Evolutionary conservation across 345 rosid species (phyloP).

Genomic region (Murraya koenigii): DNA sequence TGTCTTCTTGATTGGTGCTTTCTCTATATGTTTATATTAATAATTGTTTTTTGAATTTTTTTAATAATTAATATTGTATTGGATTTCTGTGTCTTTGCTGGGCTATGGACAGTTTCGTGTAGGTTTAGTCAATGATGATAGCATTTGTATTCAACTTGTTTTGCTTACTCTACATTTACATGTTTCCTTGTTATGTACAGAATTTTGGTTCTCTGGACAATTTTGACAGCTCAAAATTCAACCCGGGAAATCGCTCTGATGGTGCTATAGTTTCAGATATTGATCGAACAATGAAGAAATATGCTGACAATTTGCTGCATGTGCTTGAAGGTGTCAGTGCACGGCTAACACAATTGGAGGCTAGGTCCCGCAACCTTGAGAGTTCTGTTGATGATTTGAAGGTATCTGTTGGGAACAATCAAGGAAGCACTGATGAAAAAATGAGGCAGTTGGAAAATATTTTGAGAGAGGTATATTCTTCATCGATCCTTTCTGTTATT

Average conservation of each 20-base stretch:
- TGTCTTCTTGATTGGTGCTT: not conserved
- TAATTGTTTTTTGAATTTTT: not conserved
- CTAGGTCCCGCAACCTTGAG: constrained; percentile 66
- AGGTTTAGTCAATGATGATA: not conserved
- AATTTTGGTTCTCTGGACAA: constrained; percentile 60
- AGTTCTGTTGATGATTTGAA: constrained; percentile 79
- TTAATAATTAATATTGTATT: not conserved
- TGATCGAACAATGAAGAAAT: constrained; percentile 69
- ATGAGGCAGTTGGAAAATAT: constrained; percentile 83
- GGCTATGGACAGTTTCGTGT: not conserved
- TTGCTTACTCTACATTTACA: not conserved
- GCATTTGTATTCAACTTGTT: not conserved
- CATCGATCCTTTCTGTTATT: not conserved
- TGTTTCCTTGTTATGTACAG: constrained; percentile 28
- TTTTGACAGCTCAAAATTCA: constrained; percentile 48
- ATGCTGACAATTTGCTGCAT: constrained; percentile 65
- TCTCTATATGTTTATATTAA: no score
- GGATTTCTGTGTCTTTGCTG: not conserved
- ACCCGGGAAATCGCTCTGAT: constrained; percentile 38
- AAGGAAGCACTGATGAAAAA: constrained; percentile 78
- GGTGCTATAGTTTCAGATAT: constrained; percentile 50
- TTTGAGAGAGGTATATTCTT: constrained; percentile 62
- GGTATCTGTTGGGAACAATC: constrained; percentile 67
- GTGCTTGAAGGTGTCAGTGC: constrained; percentile 72
- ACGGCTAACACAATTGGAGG: constrained; percentile 77